These are phyloP conservation scores for Steccherinum ochraceum DNA, from an alignment of 768 basidiomycete genomes.

Conservation along the genomic window DNA sequence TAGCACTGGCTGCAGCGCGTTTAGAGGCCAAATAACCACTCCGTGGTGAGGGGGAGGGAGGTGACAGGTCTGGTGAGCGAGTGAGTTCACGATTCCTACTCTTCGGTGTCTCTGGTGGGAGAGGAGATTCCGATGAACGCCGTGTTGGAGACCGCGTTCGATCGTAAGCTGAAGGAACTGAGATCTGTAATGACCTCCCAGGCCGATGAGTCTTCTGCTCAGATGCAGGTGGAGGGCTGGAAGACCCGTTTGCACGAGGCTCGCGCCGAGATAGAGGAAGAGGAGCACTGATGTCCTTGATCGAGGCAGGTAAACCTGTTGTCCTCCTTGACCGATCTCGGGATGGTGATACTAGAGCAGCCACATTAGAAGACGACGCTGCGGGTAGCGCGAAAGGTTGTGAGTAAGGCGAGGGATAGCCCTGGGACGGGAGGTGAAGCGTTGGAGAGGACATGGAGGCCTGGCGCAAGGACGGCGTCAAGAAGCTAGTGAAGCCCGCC, in stretches of 20 bases:
- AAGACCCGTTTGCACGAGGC: conserved; percentile 13
- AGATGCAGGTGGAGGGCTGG: conserved; percentile 18
- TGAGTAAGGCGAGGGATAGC: conserved; percentile 47
- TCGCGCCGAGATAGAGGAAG: conserved; percentile 31
- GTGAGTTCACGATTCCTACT: conserved; percentile 23
- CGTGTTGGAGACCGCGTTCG: conserved; percentile 8
- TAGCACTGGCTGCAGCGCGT: conserved; percentile 32
- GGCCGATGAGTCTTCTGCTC: conserved; percentile 18
- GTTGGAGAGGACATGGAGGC: conserved; percentile 75
- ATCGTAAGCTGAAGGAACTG: conserved; percentile 11
- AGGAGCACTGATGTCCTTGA: conserved; percentile 36
- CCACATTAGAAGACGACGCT: conserved; percentile 41
- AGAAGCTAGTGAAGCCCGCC: conserved; percentile 53
- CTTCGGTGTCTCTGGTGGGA: conserved; percentile 25
- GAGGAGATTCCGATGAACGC: conserved; percentile 10
- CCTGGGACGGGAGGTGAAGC: conserved; percentile 56
- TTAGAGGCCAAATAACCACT: conserved; percentile 30
- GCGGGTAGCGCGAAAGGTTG: conserved; percentile 37
- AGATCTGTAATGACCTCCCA: conserved; percentile 8
- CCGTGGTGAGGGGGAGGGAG: conserved; percentile 41
- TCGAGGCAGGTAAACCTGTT: conserved; percentile 24
- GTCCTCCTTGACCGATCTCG: conserved; percentile 38
- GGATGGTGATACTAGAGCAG: conserved; percentile 39
- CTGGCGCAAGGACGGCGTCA: conserved; percentile 58
- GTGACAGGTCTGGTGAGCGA: conserved; percentile 27